These are phyloP conservation scores for Choiromyces venosus DNA, from an alignment of 495 filamentous ascomycete species.

Conservation along the genomic window DNA sequence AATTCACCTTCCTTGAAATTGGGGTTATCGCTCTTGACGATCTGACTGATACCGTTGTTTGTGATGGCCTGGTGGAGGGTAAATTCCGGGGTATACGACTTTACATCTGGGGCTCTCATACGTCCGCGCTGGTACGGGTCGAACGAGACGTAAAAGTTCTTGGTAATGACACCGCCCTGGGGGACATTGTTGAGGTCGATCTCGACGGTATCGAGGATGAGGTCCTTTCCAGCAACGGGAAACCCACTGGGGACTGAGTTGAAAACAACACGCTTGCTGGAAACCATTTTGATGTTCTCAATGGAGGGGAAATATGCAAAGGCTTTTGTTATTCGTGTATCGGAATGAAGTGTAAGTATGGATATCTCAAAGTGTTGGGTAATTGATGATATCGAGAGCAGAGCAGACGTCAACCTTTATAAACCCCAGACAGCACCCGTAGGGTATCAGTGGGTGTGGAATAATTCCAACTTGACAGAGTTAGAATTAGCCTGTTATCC, in stretches of 20 bases:
- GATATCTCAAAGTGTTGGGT: neutral
- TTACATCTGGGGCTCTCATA: constrained; percentile 49
- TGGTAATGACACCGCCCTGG: constrained; percentile 62
- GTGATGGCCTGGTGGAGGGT: constrained; percentile 53
- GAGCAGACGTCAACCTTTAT: neutral
- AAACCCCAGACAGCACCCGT: neutral
- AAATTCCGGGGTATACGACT: constrained; percentile 62
- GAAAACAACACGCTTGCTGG: constrained; percentile 81
- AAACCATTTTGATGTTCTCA: constrained; percentile 42
- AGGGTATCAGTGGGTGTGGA: neutral
- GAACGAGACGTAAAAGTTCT: constrained; percentile 71
- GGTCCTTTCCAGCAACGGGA: constrained; percentile 67
- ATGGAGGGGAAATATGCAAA: neutral
- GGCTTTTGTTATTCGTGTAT: neutral
- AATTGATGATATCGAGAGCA: neutral
- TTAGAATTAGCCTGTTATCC: neutral
- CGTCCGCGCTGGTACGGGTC: constrained; percentile 75
- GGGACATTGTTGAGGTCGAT: constrained; percentile 64
- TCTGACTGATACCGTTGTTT: constrained; percentile 55
- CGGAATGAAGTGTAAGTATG: neutral
- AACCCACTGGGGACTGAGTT: constrained; percentile 61
- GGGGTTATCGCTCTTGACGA: constrained; percentile 60
- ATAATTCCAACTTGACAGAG: neutral
- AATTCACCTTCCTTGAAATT: constrained; percentile 63
- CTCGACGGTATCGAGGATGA: constrained; percentile 59